phyloP scores from a whole-genome alignment of 495 filamentous ascomycete species.

The Penicillium robsamsonii region DNA sequence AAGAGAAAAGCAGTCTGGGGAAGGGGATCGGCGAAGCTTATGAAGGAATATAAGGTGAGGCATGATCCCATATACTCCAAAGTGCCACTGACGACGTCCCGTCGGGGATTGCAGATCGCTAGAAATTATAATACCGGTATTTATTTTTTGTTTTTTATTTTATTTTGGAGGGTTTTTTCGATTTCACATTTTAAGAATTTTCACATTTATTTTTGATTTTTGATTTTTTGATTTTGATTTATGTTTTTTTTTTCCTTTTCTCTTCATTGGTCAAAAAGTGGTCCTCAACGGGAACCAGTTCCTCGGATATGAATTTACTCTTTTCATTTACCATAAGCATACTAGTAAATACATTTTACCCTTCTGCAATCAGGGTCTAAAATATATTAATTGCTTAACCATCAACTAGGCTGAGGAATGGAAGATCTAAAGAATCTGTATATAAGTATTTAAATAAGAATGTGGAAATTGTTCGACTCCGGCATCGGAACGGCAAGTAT shows the following conservation, averaged over 20 bases:
- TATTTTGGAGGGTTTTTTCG: background rate
- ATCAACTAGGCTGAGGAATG: slow-evolving; percentile 24
- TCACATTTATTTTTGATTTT: background rate
- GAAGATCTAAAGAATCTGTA: slow-evolving; percentile 27
- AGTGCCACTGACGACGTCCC: slow-evolving; percentile 51
- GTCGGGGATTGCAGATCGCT: slow-evolving; percentile 48
- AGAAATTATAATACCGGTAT: slow-evolving; percentile 19
- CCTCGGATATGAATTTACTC: slow-evolving; percentile 25
- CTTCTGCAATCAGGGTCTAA: slow-evolving; percentile 13
- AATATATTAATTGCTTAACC: slow-evolving; percentile 13
- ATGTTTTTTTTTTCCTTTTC: slow-evolving; percentile 1
- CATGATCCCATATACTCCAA: slow-evolving; percentile 24
- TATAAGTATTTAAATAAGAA: slow-evolving; percentile 18
- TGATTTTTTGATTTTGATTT: slow-evolving; percentile 7
- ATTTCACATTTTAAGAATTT: background rate
- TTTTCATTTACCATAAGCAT: background rate
- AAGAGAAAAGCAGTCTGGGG: slow-evolving; percentile 43
- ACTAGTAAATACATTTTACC: background rate
- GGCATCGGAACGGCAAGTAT: slow-evolving; percentile 25
- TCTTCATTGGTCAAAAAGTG: slow-evolving; percentile 18
- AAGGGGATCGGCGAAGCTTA: slow-evolving; percentile 79
- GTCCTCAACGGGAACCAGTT: slow-evolving; percentile 41
- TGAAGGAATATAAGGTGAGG: slow-evolving; percentile 50
- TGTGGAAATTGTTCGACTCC: slow-evolving; percentile 22
- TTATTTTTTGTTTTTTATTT: slow-evolving; percentile 10